Evolutionary conservation across 164 flowering plant species (phyloP).

Genomic region (Brasenia schreberi): DNA sequence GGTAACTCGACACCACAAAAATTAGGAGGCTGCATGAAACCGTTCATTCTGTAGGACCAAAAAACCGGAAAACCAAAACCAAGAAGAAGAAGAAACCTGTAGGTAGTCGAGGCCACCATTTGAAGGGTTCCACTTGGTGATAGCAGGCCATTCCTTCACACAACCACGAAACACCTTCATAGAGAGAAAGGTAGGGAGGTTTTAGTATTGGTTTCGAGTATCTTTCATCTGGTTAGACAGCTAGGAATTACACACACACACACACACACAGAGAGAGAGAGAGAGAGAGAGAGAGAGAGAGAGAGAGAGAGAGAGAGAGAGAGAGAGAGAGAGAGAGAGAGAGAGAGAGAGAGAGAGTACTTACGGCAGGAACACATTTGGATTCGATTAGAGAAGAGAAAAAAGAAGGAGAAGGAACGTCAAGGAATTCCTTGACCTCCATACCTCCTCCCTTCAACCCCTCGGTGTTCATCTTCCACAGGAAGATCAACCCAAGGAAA

Average conservation of each 20-base stretch:
- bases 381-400: slow-evolving; percentile 59
- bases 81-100: slow-evolving; percentile 28
- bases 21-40: no score
- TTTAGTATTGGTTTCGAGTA: not conserved
- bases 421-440: slow-evolving; percentile 10
- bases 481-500: no score
- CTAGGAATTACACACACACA: no score
- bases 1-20: no score
- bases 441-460: not conserved
- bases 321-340: not conserved
- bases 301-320: not conserved
- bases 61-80: not conserved
- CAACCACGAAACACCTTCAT: slow-evolving; percentile 60
- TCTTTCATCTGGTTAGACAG: no score
- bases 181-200: not conserved
- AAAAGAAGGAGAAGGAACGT: slow-evolving; percentile 28
- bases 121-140: slow-evolving; percentile 56
- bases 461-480: no score
- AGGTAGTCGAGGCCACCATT: slow-evolving; percentile 76
- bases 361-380: slow-evolving; percentile 65
- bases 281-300: not conserved
- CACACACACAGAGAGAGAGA: not conserved
- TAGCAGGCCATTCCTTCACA: slow-evolving; percentile 56
- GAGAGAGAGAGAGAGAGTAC: not conserved
- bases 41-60: not conserved